Evolutionary conservation across 1,139 yeast genomes (phyloP).

Genomic region (Blastobotrys arbuscula): DNA sequence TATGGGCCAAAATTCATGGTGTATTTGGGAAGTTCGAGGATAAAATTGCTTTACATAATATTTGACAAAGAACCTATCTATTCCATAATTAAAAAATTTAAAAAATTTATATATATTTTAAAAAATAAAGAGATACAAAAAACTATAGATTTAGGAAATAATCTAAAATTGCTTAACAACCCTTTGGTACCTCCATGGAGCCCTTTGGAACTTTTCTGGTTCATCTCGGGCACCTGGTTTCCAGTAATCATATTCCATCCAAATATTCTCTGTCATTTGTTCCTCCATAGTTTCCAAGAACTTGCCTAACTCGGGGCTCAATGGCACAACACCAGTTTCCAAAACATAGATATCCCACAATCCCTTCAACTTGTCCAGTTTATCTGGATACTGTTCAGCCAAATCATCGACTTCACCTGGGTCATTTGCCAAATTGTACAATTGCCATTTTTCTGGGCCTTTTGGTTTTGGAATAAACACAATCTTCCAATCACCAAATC

Average conservation of each 20-base stretch:
- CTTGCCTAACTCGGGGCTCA: conserved; percentile 18
- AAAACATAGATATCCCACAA: conserved; percentile 52
- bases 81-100: no score
- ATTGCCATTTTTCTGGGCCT: conserved; percentile 43
- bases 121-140: no score
- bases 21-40: no score
- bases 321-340: conserved; percentile 48
- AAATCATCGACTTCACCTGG: conserved; percentile 47
- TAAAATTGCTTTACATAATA: no score
- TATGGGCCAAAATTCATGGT: no score
- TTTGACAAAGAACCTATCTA: no score
- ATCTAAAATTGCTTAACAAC: conserved; percentile 19
- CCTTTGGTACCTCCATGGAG: conserved; percentile 7
- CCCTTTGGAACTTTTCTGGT: conserved; percentile 8
- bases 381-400: conserved; percentile 33
- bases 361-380: conserved; percentile 38
- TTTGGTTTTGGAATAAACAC: conserved; percentile 46
- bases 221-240: conserved; percentile 13
- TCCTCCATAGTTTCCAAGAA: conserved; percentile 13
- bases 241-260: conserved; percentile 15
- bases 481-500: conserved; percentile 48
- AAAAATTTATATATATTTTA: no score
- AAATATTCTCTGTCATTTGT: conserved; percentile 12
- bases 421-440: conserved; percentile 41
- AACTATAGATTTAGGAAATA: background rate